Base-by-base conservation (phyloP, 345 rosid species). In the Populus tremula region DNA sequence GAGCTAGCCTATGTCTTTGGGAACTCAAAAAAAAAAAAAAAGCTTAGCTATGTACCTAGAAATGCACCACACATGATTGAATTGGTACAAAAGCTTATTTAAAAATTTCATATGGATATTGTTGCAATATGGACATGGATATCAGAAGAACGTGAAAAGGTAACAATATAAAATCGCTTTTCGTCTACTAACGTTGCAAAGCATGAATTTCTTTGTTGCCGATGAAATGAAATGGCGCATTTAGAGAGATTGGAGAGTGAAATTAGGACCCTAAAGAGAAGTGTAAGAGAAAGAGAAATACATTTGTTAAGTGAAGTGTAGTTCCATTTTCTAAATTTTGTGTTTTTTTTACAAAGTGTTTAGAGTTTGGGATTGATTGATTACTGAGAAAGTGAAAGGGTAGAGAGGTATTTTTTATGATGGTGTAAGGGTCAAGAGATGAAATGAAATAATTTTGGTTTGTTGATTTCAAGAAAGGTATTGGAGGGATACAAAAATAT, bases 51-150 rank as follows among this genome's bases (percentile, higher is more conserved):
- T 80, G 79, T 73, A 95, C 98, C 91, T 93, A 98, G 79, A 95
- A 86, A 88, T 95, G 99, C 82, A 95, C 98, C 83, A 95, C 99
- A 61, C 98, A 95, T 38, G 99, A 95, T 89, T 95, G 99, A 81
- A 95, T 86, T 72, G 97, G 98, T 54, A 92, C 98, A 84, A 95
- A 95, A 45, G 97, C 98, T 90, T 95, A 97, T 82, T 95, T 93
- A 77, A 95, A 95, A 82, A 93, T 93, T 87, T 93, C 99, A 74
- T 81, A 92, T 49, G 98, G 99, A 82, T 93, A 95, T 95, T 93
- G 97, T 97, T 93, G 91, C 89, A 88, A 86, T 76, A 74, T 54
- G 76, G 16, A 88, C 69, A 73, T 21, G 14, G 69, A 11, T 67
- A 78, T 71, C 31, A 78, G 69, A 62, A 63, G 47, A 67, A 67